phyloP scores from a whole-genome alignment of 768 basidiomycete species.

The Baorangia bicolor region DNA sequence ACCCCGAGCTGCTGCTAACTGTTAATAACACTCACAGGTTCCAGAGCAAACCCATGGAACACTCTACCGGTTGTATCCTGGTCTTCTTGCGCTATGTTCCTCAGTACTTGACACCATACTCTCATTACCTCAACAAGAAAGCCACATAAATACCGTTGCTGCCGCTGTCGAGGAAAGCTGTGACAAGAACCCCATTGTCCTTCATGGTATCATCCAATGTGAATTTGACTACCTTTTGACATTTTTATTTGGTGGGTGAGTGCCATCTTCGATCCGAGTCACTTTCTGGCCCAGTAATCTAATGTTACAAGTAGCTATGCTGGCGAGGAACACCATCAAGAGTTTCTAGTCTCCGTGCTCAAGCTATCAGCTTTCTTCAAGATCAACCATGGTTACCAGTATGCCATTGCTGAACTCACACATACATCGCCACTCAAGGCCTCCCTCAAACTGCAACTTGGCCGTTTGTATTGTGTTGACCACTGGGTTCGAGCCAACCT shows the following conservation, averaged over 20 bases:
- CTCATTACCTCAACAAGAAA: not conserved
- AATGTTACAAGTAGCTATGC: not conserved
- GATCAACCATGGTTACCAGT: slow-evolving; percentile 3
- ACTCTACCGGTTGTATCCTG: not conserved
- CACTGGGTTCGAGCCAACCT: slow-evolving; percentile 10
- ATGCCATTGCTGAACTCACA: slow-evolving; percentile 1
- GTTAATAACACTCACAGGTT: not conserved
- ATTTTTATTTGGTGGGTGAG: too few relatives aligned
- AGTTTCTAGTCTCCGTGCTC: slow-evolving; percentile 1
- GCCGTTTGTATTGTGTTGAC: not conserved
- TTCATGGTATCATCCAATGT: not conserved
- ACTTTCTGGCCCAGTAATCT: too few relatives aligned
- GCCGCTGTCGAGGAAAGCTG: not conserved
- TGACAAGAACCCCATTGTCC: slow-evolving; percentile 5
- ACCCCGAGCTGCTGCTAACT: too few relatives aligned
- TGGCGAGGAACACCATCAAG: slow-evolving; percentile 1
- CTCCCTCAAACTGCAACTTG: slow-evolving; percentile 7
- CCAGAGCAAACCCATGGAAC: not conserved
- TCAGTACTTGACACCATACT: not conserved
- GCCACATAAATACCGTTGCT: not conserved
- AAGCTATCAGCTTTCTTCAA: slow-evolving; percentile 1
- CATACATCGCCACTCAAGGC: not conserved
- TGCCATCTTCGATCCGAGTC: too few relatives aligned
- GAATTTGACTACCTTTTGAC: slow-evolving; percentile 5
- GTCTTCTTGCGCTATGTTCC: not conserved